Percentiles rank a stretch among this genome's conserved stretches.
These are phyloP conservation scores for Colletotrichum sp. DNA, from an alignment of 2,329 filamentous ascomycete species.

Conservation along the genomic window DNA sequence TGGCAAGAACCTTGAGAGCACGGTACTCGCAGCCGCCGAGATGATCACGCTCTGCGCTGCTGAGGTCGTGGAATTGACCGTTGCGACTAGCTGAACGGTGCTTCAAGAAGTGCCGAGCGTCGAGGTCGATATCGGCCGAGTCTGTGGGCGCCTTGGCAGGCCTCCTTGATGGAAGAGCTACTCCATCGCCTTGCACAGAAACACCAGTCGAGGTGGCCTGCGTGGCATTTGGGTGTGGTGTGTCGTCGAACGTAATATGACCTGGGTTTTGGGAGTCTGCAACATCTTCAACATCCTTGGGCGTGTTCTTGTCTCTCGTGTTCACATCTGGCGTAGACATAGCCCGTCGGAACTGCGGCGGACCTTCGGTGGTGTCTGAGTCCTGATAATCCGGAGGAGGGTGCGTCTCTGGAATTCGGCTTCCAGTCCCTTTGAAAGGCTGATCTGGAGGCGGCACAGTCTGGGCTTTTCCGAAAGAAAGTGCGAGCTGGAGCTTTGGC, in stretches of 20 bases:
- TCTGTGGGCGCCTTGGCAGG: conserved; percentile 34
- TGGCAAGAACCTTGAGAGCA: conserved; percentile 63
- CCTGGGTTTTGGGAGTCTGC: neutral
- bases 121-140: neutral
- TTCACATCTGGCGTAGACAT: neutral
- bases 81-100: conserved; percentile 44
- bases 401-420: neutral
- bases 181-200: neutral
- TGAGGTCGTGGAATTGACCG: conserved; percentile 59
- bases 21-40: conserved; percentile 70
- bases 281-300: neutral
- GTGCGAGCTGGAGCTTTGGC: neutral
- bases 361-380: neutral
- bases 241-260: neutral
- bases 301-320: neutral
- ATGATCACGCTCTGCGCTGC: conserved; percentile 56
- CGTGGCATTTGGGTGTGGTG: neutral
- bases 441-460: neutral
- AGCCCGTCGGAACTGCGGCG: neutral
- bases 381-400: neutral
- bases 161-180: neutral
- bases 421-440: neutral
- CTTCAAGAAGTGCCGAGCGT: neutral
- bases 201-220: neutral
- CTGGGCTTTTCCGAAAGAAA: neutral